These are phyloP conservation scores for Vitis rupestris DNA, from an alignment of 164 flowering plant species.

Conservation along the genomic window DNA sequence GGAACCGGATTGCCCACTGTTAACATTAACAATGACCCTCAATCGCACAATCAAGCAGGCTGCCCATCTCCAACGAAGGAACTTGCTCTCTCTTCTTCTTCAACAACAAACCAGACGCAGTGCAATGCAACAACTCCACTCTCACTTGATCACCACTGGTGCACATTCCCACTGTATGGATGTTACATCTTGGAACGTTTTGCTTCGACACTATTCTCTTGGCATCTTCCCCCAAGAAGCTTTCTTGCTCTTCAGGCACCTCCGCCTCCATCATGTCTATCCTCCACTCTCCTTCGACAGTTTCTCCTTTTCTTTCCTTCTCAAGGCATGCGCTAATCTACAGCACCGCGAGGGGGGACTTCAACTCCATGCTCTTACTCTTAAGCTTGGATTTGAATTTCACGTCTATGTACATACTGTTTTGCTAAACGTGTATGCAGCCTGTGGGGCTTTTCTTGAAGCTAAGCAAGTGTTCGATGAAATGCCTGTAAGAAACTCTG, in stretches of 20 bases:
- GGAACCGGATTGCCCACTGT: no score
- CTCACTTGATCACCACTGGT: constrained; percentile 23
- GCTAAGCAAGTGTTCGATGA: constrained; percentile 44
- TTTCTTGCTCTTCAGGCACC: constrained; percentile 24
- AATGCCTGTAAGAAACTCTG: constrained; percentile 55
- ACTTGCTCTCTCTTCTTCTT: constrained; percentile 14
- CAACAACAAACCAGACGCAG: constrained; percentile 16
- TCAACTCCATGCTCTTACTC: constrained; percentile 25
- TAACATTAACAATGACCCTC: no score
- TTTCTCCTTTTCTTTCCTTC: constrained; percentile 33
- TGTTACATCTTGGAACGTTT: constrained; percentile 9
- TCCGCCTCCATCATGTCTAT: constrained; percentile 10
- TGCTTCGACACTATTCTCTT: constrained; percentile 24
- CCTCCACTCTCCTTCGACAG: constrained; percentile 17
- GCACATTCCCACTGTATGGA: constrained; percentile 2
- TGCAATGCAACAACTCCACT: constrained; percentile 27
- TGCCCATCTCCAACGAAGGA: no score
- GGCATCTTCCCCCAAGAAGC: constrained; percentile 22
- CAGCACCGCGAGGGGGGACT: constrained; percentile 5
- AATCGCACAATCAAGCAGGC: no score
- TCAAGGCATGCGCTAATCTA: constrained; percentile 21
- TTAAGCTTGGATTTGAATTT: constrained; percentile 30
- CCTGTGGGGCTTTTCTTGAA: constrained; percentile 18
- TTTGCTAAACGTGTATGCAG: constrained; percentile 21
- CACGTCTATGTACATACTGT: constrained; percentile 40